Evolutionary conservation across 1,284 basidiomycete species (phyloP).

Genomic region (Farysia itapuensis): DNA sequence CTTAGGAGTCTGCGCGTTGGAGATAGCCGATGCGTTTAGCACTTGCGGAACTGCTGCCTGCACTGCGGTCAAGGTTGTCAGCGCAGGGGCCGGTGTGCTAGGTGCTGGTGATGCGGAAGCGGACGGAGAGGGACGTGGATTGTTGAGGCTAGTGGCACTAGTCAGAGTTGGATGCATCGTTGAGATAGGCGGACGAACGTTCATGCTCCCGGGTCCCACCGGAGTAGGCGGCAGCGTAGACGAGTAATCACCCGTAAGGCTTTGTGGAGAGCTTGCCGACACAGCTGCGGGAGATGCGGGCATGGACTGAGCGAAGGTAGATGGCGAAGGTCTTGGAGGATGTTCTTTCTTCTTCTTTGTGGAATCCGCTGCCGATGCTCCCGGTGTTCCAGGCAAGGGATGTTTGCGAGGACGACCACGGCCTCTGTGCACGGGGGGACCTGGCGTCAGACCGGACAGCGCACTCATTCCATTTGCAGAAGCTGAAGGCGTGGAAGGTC

Average conservation of each 20-base stretch:
- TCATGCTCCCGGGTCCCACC: constrained; percentile 1
- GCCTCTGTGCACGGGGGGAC: constrained; percentile 27
- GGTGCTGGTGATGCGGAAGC: constrained; percentile 12
- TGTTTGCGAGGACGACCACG: constrained; percentile 38
- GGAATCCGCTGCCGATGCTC: constrained; percentile 8
- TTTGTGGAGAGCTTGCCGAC: too few species aligned
- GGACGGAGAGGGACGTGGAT: constrained; percentile 14
- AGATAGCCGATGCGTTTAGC: neutral
- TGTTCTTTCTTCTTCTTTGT: constrained; percentile 42
- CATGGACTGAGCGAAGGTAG: too few species aligned
- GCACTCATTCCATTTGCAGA: neutral
- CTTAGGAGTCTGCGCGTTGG: constrained; percentile 3
- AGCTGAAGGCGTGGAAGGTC: neutral
- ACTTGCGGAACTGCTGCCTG: too few species aligned
- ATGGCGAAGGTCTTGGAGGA: too few species aligned
- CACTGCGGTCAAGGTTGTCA: too few species aligned
- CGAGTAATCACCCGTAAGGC: too few species aligned
- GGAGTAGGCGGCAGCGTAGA: constrained; percentile 20
- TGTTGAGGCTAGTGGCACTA: constrained; percentile 30
- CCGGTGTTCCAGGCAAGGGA: constrained; percentile 29
- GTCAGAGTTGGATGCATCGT: constrained; percentile 34
- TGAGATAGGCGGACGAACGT: constrained; percentile 1
- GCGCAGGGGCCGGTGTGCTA: neutral
- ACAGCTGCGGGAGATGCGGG: neutral
- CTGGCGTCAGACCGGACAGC: constrained; percentile 17